phyloP scores from a whole-genome alignment of 2,329 filamentous ascomycete species.

The Coccinonectria pachysandricola region DNA sequence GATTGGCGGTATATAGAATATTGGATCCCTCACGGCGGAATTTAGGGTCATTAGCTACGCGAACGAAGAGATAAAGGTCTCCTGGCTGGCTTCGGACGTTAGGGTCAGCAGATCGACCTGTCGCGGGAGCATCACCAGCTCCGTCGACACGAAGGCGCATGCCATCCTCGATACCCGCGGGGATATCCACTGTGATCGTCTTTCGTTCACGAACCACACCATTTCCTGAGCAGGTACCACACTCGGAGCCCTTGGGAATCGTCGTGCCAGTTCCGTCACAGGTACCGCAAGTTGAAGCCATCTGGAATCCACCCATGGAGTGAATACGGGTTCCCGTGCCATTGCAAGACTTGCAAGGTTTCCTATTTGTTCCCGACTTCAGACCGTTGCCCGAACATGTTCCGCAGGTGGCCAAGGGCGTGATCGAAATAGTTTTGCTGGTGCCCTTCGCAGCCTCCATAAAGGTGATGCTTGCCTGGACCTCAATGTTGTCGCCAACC shows the following conservation, averaged over 20 bases:
- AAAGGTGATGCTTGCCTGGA: slow-evolving; percentile 86
- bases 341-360: slow-evolving; percentile 68
- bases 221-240: slow-evolving; percentile 66
- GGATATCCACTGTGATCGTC: slow-evolving; percentile 82
- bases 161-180: slow-evolving; percentile 89
- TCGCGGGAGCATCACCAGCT: slow-evolving; percentile 78
- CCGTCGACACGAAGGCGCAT: slow-evolving; percentile 81
- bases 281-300: slow-evolving; percentile 76
- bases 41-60: slow-evolving; percentile 79
- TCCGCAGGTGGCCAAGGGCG: slow-evolving; percentile 68
- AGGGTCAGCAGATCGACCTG: slow-evolving; percentile 56
- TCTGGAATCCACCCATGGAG: slow-evolving; percentile 90
- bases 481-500: slow-evolving; percentile 93
- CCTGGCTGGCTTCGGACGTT: slow-evolving; percentile 60
- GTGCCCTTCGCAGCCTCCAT: slow-evolving; percentile 92
- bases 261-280: slow-evolving; percentile 72
- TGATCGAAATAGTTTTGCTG: slow-evolving; percentile 77
- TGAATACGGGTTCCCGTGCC: slow-evolving; percentile 82
- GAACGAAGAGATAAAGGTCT: slow-evolving; percentile 84
- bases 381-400: slow-evolving; percentile 77
- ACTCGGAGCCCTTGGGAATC: slow-evolving; percentile 73
- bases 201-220: slow-evolving; percentile 77
- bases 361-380: slow-evolving; percentile 66
- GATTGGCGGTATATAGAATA: slow-evolving; percentile 81
- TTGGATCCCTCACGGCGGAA: slow-evolving; percentile 84